phyloP scores from a whole-genome alignment of 768 basidiomycete species.

The Pisolithus marmoratus region DNA sequence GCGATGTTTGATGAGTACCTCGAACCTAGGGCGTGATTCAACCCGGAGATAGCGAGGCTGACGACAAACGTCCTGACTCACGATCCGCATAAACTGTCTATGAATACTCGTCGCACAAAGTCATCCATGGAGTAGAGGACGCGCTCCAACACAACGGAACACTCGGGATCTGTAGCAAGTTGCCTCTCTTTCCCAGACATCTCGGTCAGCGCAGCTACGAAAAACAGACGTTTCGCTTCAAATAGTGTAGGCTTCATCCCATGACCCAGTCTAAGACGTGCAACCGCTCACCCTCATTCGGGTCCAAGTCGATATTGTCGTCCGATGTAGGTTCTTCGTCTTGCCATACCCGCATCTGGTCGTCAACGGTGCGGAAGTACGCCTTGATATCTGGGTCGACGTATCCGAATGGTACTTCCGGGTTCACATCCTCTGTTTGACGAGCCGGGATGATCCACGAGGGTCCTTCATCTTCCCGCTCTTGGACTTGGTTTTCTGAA shows the following conservation, averaged over 20 bases:
- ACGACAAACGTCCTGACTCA: slow-evolving; percentile 39
- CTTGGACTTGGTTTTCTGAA: slow-evolving; percentile 1
- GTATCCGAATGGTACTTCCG: slow-evolving; percentile 83
- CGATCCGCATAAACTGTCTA: slow-evolving; percentile 85
- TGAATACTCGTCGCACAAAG: slow-evolving; percentile 86
- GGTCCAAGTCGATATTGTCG: slow-evolving; percentile 46
- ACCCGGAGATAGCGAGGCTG: slow-evolving; percentile 1
- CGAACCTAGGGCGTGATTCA: slow-evolving; percentile 41
- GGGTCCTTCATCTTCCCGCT: slow-evolving; percentile 36
- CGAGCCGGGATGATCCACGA: slow-evolving; percentile 63
- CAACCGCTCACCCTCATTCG: slow-evolving; percentile 58
- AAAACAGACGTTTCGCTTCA: slow-evolving; percentile 69
- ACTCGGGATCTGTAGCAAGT: slow-evolving; percentile 90
- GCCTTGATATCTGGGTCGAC: slow-evolving; percentile 89
- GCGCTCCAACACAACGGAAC: slow-evolving; percentile 84
- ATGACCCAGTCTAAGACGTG: background rate
- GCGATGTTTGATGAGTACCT: slow-evolving; percentile 63
- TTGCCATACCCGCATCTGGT: slow-evolving; percentile 86
- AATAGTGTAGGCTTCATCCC: background rate
- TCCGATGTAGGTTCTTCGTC: slow-evolving; percentile 36
- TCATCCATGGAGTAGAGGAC: slow-evolving; percentile 94
- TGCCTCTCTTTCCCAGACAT: slow-evolving; percentile 86
- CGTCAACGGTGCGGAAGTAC: slow-evolving; percentile 86
- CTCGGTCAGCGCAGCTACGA: slow-evolving; percentile 77
- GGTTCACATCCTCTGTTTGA: slow-evolving; percentile 36